Base-by-base conservation (phyloP, 345 rosid species). In the Hirschfeldia incana region DNA sequence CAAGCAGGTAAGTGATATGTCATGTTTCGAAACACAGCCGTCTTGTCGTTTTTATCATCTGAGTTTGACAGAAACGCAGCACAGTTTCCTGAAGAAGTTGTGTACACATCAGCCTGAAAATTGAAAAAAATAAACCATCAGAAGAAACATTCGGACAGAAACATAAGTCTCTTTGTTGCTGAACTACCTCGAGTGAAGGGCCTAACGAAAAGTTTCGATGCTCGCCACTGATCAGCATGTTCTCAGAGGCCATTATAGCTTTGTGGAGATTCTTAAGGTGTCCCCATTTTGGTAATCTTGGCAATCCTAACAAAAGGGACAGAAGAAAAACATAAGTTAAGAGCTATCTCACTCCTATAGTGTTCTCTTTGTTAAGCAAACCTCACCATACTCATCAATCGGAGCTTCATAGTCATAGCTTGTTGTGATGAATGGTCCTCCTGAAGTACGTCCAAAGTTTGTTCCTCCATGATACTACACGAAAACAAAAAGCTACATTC, bases 371-470 rank as follows among this genome's bases (percentile, higher is more conserved):
- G 42, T 65, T 69, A 58, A 63, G 33, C 55, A 57, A 51, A 67
- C 86, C 86, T 85, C 66, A 95, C 99, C 99, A 76, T 95, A 95
- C 81, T 95, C 99, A 86, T 95, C 99, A 46, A 95, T 90, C 0
- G 99, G 99, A 73, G 99, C 99, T 76, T 94, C 98, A 49, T 95
- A 92, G 81, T 95, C 99, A 83, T 95, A 95, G 83, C 97, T 92
- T 62, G 98, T 92, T 30, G 99, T 93, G 70, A 95, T 91, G 74
- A 95, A 95, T 27, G 97, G 97, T 73, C 98, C 97, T 44, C 97
- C 98, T 67, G 97, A 70, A 64, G 99, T 95, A 65, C 99, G 95
- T 61, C 94, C 98, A 73, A 95, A 95, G 76, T 95, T 95, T 11
- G 99, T 95, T 76, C 99, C 99, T 36, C 99, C 99, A 13, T 95